A percentile compares a stretch with the other conserved stretches of the same genome.
phyloP scores from a whole-genome alignment of 805 yeast genomes.

The Ogataea trehaloabstinens region DNA sequence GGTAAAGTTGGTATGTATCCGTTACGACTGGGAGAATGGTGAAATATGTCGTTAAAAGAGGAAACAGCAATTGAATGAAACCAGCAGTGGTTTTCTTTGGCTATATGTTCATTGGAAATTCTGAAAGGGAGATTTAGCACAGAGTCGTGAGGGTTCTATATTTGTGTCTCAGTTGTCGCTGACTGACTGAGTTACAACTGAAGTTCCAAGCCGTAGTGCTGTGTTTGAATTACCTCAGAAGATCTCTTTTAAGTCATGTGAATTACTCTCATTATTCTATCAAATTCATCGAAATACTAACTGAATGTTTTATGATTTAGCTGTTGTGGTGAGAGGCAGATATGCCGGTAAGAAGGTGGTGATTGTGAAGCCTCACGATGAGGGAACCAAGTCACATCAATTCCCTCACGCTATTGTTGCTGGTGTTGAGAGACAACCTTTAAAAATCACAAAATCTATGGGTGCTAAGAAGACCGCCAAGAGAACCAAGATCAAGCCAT shows the following conservation, averaged over 20 bases:
- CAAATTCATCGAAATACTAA: too few relatives aligned
- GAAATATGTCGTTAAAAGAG: not conserved
- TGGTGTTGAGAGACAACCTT: constrained; percentile 98
- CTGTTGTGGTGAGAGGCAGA: constrained; percentile 99
- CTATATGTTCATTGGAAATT: too few relatives aligned
- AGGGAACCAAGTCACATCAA: constrained; percentile 97
- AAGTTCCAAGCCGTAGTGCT: too few relatives aligned
- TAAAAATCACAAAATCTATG: constrained; percentile 92
- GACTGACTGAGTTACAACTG: too few relatives aligned
- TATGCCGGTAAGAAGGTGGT: constrained; percentile 99
- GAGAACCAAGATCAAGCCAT: constrained; percentile 98
- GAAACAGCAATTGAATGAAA: not conserved
- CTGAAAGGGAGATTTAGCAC: too few relatives aligned
- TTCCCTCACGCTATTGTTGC: constrained; percentile 99
- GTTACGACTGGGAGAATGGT: too few relatives aligned
- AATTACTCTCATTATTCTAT: too few relatives aligned
- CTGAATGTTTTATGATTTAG: constrained; percentile 44
- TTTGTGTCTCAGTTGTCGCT: too few relatives aligned
- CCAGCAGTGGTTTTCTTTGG: too few relatives aligned
- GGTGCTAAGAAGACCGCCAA: constrained; percentile 95
- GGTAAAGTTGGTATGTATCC: constrained; percentile 98
- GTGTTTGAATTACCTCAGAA: too few relatives aligned
- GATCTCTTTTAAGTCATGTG: too few relatives aligned
- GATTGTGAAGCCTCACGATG: constrained; percentile 96
- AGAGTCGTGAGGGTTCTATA: too few relatives aligned